A percentile compares a stretch with the other conserved stretches of the same genome.
These are phyloP conservation scores for Neofusicoccum kwambonambiense DNA, from an alignment of 2,329 filamentous ascomycete genomes.

Conservation along the genomic window DNA sequence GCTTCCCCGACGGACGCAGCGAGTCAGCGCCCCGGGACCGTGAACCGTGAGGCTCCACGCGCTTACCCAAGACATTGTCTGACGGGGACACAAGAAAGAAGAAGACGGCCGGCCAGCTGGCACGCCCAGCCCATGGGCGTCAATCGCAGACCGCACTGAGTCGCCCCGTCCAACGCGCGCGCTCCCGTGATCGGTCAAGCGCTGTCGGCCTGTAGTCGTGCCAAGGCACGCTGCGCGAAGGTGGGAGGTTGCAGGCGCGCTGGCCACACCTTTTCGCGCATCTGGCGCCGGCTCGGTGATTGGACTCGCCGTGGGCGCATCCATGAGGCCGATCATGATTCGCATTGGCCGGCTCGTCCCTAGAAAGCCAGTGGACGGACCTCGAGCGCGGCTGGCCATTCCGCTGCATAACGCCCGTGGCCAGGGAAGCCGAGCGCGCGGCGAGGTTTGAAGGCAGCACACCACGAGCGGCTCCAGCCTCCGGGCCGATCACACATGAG, in stretches of 20 bases:
- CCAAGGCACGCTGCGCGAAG: slow-evolving; percentile 4
- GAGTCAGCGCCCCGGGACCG: slow-evolving; percentile 6
- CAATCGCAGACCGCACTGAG: background rate
- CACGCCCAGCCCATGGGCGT: background rate
- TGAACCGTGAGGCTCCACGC: slow-evolving; percentile 4
- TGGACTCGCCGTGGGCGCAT: slow-evolving; percentile 10
- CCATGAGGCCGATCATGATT: slow-evolving; percentile 19
- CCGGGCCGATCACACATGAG: slow-evolving; percentile 10
- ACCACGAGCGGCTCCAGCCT: slow-evolving; percentile 1
- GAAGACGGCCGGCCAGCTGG: background rate
- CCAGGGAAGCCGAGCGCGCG: background rate
- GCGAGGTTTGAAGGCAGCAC: background rate
- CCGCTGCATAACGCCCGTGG: slow-evolving; percentile 4
- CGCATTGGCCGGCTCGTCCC: slow-evolving; percentile 17
- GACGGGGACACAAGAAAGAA: slow-evolving; percentile 2
- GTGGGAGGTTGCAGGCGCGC: background rate
- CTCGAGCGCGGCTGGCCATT: background rate
- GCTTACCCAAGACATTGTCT: background rate
- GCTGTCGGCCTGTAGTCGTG: background rate
- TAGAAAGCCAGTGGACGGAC: slow-evolving; percentile 13
- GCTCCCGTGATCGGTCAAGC: background rate
- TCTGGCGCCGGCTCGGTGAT: slow-evolving; percentile 17
- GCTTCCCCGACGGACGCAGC: slow-evolving; percentile 8
- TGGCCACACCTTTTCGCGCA: slow-evolving; percentile 10
- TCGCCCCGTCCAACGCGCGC: background rate